These are phyloP conservation scores for Hydnomerulius pinastri DNA, from an alignment of 768 basidiomycete species.

Conservation along the genomic window DNA sequence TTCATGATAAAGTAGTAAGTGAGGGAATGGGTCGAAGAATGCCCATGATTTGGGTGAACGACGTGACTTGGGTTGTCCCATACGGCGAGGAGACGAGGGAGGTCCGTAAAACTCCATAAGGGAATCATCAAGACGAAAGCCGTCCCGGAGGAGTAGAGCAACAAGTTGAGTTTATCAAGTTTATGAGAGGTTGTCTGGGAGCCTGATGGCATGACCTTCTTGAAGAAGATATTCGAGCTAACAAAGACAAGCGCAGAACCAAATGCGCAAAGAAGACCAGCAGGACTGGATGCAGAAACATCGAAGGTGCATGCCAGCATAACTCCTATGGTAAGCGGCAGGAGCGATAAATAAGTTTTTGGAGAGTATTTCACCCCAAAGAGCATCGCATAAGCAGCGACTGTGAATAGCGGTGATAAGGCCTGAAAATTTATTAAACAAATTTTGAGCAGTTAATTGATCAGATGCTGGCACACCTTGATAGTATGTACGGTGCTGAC, in stretches of 20 bases:
- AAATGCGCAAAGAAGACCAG: conserved; percentile 93
- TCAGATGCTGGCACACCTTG: conserved; percentile 61
- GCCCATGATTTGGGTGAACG: conserved; percentile 47
- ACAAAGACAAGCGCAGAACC: conserved; percentile 97
- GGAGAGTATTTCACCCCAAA: conserved; percentile 93
- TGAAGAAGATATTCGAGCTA: conserved; percentile 98
- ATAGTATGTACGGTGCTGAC: conserved; percentile 99
- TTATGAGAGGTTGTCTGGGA: conserved; percentile 63
- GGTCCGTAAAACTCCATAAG: conserved; percentile 89
- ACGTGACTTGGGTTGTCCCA: conserved; percentile 42
- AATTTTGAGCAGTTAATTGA: not conserved
- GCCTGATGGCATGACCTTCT: conserved; percentile 87
- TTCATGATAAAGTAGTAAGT: conserved; percentile 87
- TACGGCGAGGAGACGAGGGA: conserved; percentile 61
- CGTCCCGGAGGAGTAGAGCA: conserved; percentile 92
- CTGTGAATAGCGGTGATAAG: conserved; percentile 94
- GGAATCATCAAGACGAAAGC: conserved; percentile 97
- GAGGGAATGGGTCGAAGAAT: conserved; percentile 61
- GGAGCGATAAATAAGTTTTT: conserved; percentile 87
- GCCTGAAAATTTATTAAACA: conserved; percentile 56
- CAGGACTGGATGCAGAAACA: conserved; percentile 79
- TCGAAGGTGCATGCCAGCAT: conserved; percentile 98
- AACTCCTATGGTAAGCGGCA: conserved; percentile 95
- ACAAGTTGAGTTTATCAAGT: conserved; percentile 94
- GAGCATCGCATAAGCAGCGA: conserved; percentile 89